A percentile compares a stretch with the other conserved stretches of the same genome.
phyloP scores from a whole-genome alignment of 768 basidiomycete genomes.

The Nevesoporus exiguus region DNA sequence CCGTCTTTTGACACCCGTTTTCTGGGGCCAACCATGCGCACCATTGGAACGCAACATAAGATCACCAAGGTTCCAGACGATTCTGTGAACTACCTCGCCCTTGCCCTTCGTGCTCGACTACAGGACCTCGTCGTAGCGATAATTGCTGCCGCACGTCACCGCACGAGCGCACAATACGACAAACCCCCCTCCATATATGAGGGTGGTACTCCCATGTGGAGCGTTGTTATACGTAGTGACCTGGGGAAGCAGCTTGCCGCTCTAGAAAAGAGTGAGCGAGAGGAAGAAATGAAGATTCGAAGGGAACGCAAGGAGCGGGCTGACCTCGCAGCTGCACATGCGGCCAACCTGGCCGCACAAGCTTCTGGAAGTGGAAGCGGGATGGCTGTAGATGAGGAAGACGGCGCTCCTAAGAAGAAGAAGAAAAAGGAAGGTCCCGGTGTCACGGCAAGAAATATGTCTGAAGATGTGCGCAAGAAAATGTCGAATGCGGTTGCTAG shows the following conservation, averaged over 20 bases:
- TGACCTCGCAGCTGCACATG: conserved; percentile 68
- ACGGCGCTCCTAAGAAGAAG: conserved; percentile 68
- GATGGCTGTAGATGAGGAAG: conserved; percentile 43
- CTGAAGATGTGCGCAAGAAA: conserved; percentile 87
- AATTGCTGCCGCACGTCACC: conserved; percentile 65
- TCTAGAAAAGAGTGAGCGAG: conserved; percentile 76
- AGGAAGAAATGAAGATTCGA: conserved; percentile 75
- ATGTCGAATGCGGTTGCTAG: conserved; percentile 88
- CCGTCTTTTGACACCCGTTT: conserved; percentile 68
- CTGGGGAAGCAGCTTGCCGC: conserved; percentile 73
- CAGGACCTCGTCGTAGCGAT: conserved; percentile 65
- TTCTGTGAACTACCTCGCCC: conserved; percentile 70
- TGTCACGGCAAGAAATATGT: conserved; percentile 85
- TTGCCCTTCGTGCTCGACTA: conserved; percentile 73
- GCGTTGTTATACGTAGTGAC: conserved; percentile 70
- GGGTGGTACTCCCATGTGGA: conserved; percentile 79
- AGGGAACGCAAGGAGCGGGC: conserved; percentile 76
- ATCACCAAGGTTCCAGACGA: conserved; percentile 68
- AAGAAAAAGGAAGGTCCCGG: conserved; percentile 82
- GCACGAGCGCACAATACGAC: conserved; percentile 68
- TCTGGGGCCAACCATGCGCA: conserved; percentile 64
- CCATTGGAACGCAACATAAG: conserved; percentile 64
- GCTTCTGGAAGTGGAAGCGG: conserved; percentile 34
- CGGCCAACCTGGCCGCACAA: conserved; percentile 60
- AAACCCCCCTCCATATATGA: conserved; percentile 62